These are phyloP conservation scores for Thielaviopsis populi DNA, from an alignment of 2,329 filamentous ascomycete species.

Conservation along the genomic window DNA sequence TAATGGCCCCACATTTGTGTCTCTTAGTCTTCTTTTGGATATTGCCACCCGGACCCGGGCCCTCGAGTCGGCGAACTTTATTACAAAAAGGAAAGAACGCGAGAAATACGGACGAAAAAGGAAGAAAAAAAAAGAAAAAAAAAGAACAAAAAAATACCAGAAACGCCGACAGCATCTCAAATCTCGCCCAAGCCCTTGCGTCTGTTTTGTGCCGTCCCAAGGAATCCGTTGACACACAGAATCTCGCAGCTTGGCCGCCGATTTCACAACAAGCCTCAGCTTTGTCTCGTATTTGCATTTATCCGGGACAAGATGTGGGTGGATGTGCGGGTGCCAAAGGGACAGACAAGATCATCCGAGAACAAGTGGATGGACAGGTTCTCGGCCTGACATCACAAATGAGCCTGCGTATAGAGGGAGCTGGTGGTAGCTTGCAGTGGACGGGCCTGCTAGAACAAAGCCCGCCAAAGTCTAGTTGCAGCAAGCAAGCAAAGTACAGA, in stretches of 20 bases:
- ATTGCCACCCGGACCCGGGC: slow-evolving; percentile 1
- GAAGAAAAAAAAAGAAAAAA: neutral
- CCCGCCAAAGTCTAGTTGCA: neutral
- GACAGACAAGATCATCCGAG: too few relatives aligned
- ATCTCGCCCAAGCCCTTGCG: neutral
- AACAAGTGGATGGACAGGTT: too few relatives aligned
- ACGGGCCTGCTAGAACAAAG: neutral
- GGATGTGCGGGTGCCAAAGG: too few relatives aligned
- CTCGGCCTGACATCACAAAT: too few relatives aligned
- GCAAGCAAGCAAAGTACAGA: too few relatives aligned
- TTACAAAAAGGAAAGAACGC: neutral
- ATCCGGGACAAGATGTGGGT: neutral
- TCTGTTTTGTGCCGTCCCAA: too few relatives aligned
- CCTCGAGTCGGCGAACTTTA: neutral
- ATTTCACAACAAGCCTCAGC: neutral
- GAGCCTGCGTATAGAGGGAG: too few relatives aligned
- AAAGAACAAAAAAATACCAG: neutral
- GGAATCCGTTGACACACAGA: neutral
- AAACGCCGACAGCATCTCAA: neutral
- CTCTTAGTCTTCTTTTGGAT: neutral
- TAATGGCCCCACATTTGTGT: neutral
- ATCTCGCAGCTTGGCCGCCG: neutral
- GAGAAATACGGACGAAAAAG: neutral
- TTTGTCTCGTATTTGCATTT: neutral
- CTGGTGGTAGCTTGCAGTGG: too few relatives aligned